These are phyloP conservation scores for Botrytis paeoniae DNA, from an alignment of 2,329 filamentous ascomycete genomes.

Conservation along the genomic window DNA sequence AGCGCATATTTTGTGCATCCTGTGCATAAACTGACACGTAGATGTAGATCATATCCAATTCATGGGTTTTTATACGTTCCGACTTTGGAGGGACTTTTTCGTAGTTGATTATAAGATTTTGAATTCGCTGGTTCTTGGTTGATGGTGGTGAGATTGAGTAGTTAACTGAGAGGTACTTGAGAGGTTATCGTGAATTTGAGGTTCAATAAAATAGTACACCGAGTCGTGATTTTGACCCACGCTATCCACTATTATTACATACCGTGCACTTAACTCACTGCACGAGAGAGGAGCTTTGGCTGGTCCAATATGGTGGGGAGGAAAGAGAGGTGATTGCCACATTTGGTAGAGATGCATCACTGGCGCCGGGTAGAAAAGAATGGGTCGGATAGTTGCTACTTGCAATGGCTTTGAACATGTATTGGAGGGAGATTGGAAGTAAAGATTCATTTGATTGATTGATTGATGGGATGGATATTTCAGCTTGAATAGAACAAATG, in stretches of 20 bases:
- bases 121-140: neutral
- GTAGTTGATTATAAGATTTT: neutral
- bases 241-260: conserved; percentile 1
- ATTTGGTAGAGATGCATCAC: conserved; percentile 1
- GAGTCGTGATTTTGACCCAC: conserved; percentile 9
- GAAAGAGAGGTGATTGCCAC: conserved; percentile 16
- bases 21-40: conserved; percentile 19
- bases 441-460: neutral
- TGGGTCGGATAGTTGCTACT: neutral
- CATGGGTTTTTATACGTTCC: neutral
- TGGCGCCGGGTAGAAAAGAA: neutral
- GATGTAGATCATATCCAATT: conserved; percentile 6
- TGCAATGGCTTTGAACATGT: neutral
- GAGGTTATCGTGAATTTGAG: neutral
- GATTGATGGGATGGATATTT: neutral
- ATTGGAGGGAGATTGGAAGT: neutral
- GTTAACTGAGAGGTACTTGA: neutral
- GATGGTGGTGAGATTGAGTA: neutral
- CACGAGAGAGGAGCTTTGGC: conserved; percentile 7
- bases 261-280: neutral
- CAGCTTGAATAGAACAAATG: conserved; percentile 1
- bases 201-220: neutral
- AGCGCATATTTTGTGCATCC: conserved; percentile 18
- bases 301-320: neutral
- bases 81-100: neutral